Evolutionary conservation across 495 filamentous ascomycete species (phyloP).

Genomic region (Friedmanniomyces endolithicus): DNA sequence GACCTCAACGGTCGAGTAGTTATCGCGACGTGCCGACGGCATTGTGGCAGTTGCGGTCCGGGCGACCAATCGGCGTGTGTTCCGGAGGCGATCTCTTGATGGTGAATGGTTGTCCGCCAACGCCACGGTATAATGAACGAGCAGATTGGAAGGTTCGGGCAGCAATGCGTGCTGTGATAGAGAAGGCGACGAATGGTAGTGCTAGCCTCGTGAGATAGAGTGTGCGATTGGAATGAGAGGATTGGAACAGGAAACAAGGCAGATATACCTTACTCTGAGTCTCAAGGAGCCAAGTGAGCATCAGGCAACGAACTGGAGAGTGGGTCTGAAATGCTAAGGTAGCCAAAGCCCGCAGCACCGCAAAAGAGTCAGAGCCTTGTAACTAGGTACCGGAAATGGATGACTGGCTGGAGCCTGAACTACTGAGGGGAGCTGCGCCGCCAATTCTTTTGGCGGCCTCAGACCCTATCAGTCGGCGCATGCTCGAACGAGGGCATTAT

Average conservation of each 20-base stretch:
- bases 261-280: conserved; percentile 1
- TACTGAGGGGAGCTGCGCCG: background rate
- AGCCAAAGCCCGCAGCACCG: background rate
- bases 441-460: background rate
- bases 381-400: background rate
- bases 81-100: background rate
- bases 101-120: background rate
- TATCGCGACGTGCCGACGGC: conserved; percentile 2
- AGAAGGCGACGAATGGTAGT: conserved; percentile 14
- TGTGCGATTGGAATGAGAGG: conserved; percentile 2
- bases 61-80: background rate
- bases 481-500: background rate
- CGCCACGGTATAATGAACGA: background rate
- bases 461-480: background rate
- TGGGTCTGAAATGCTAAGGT: background rate
- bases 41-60: background rate
- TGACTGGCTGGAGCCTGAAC: background rate
- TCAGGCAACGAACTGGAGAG: background rate
- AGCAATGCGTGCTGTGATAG: background rate
- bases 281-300: background rate
- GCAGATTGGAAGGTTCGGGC: conserved; percentile 4
- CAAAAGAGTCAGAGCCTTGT: background rate
- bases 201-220: background rate
- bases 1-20: conserved; percentile 12
- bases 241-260: background rate